Conservation (phyloP, 768 basidiomycete genomes). For the Calocera viscosa region DNA sequence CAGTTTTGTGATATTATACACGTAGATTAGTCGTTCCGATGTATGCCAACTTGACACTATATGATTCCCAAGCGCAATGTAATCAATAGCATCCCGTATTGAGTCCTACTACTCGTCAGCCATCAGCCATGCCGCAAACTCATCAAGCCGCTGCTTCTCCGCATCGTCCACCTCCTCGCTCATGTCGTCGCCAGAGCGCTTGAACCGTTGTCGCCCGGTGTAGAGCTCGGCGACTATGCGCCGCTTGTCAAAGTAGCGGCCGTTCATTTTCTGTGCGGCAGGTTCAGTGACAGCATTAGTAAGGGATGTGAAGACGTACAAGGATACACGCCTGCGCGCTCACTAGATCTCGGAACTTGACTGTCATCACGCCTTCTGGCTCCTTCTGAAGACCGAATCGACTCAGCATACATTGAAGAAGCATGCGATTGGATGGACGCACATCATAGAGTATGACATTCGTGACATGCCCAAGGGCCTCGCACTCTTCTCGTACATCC, state of each 20-base stretch:
- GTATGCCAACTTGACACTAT: neutral
- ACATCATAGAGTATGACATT: conserved; percentile 94
- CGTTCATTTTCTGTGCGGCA: conserved; percentile 72
- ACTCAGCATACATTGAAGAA: neutral
- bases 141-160: conserved; percentile 74
- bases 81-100: neutral
- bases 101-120: conserved; percentile 53
- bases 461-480: conserved; percentile 82
- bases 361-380: conserved; percentile 84
- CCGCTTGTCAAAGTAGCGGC: conserved; percentile 77
- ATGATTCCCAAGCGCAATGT: neutral
- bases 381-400: conserved; percentile 51
- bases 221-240: conserved; percentile 71
- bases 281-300: neutral
- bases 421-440: conserved; percentile 26
- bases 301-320: conserved; percentile 34
- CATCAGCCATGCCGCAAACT: conserved; percentile 79
- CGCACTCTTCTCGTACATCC: conserved; percentile 89
- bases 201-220: conserved; percentile 69
- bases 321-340: conserved; percentile 86
- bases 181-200: conserved; percentile 54
- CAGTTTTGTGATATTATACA: neutral
- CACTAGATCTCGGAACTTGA: conserved; percentile 88
- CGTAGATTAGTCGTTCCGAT: neutral
- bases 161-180: conserved; percentile 49